Conservation (phyloP, 1,284 basidiomycete species). For the Irpex sp. region DNA sequence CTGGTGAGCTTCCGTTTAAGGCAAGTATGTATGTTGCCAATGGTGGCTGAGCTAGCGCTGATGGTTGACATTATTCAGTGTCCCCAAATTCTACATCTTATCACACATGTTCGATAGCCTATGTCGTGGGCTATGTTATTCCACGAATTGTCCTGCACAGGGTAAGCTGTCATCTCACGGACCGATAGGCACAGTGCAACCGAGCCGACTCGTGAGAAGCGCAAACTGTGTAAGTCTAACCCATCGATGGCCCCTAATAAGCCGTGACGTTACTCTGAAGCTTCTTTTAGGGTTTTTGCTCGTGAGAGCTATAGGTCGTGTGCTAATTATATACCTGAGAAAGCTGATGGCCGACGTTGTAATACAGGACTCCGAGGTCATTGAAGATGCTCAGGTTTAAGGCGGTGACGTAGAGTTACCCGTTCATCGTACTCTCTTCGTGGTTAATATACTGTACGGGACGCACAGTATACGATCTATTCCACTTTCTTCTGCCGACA, state of each 20-base stretch:
- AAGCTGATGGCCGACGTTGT: neutral
- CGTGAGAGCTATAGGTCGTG: neutral
- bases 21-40: neutral
- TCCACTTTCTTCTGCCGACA: neutral
- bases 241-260: neutral
- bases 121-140: too few species aligned
- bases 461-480: neutral
- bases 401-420: neutral
- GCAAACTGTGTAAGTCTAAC: neutral
- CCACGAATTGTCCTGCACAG: too few species aligned
- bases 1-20: neutral
- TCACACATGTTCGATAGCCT: too few species aligned
- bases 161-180: neutral
- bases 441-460: neutral
- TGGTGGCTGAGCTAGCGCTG: neutral
- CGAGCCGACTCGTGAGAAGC: neutral
- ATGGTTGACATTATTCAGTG: too few species aligned
- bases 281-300: neutral
- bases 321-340: neutral
- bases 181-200: neutral
- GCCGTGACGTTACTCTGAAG: neutral
- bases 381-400: neutral
- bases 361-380: neutral
- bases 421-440: neutral
- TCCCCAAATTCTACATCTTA: too few species aligned